A percentile compares a stretch with the other conserved stretches of the same genome.
Conservation (phyloP, 108 stramenopile genomes). For the Pseudonitzschia multiseries region DNA sequence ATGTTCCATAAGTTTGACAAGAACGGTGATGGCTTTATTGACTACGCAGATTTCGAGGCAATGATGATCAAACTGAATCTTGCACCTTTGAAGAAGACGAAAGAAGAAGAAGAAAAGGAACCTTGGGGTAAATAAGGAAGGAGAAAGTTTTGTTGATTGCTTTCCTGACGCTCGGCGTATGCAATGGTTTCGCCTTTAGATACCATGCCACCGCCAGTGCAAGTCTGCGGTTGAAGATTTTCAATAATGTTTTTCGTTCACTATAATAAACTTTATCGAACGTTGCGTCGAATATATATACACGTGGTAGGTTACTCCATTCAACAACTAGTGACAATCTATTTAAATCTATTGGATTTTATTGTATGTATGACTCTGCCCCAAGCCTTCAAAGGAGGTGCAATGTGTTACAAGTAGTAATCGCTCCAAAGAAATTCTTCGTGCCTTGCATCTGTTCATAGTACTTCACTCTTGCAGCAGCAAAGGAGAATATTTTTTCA, state of each 20-base stretch:
- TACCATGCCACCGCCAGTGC: neutral
- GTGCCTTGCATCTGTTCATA: too few species aligned
- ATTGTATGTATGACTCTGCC: too few species aligned
- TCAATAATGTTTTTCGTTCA: too few species aligned
- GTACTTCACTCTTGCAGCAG: slow-evolving; percentile 3
- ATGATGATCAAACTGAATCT: slow-evolving; percentile 93
- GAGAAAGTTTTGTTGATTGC: neutral
- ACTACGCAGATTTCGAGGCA: slow-evolving; percentile 85
- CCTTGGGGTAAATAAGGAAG: slow-evolving; percentile 4
- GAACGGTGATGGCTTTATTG: slow-evolving; percentile 87
- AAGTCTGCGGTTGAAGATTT: too few species aligned
- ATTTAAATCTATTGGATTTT: too few species aligned
- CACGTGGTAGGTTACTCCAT: too few species aligned
- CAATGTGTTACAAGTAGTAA: too few species aligned
- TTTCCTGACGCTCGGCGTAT: neutral
- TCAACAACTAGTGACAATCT: too few species aligned
- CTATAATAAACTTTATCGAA: too few species aligned
- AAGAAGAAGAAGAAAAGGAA: slow-evolving; percentile 14
- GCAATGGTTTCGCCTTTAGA: neutral
- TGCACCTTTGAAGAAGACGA: slow-evolving; percentile 57
- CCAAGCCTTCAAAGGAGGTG: too few species aligned
- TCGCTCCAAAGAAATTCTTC: too few species aligned
- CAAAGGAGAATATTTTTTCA: slow-evolving; percentile 54
- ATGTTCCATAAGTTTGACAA: slow-evolving; percentile 90
- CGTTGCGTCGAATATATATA: too few species aligned